Evolutionary conservation across 257 asterid species (phyloP), one percentile per base, ranked within the genome.

Genomic region (Jacaranda copaia): DNA sequence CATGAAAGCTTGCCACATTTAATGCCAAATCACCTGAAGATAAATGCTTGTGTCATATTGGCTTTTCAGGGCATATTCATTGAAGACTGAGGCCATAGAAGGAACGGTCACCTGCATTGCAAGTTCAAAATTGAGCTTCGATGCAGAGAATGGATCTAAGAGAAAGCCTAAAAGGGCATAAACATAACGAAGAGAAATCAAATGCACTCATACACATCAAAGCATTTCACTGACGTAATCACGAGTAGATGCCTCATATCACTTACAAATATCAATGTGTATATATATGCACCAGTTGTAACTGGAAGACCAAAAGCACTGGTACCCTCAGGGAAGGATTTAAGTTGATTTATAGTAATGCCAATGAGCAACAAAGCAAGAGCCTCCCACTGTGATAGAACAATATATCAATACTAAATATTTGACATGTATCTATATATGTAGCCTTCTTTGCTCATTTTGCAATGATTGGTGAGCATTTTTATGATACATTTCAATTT

Each of bases 341-440:
- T 93, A 76, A 96, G 93, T 81, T 96, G 99, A 82, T 96, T 96
- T 78, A 96, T 90, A 39, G 91, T 89, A 68, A 96, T 93, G 64
- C 99, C 99, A 75, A 96, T 96, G 74, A 96, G 97, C 95, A 96
- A 79, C 84, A 96, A 82, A 8, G 97, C 98, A 69, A 96, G 99
- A 83, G 99, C 99, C 83, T 96, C 99, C 98, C 99, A 93, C 98
- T 96, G 88, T 45, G 14, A 78, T 39, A 40, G 5, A 77, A 78
- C 60, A 72, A 61, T 56, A 63, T 39, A 72, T 68, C 36, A 76
- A 52, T 53, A 62, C 52, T 8, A 79, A 77, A 61, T 66, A 75
- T 75, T 57, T 32, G 25, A 42, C 63, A 73, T 12, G 77, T 38
- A n/a, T 53, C 39, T 42, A 70, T 39, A 75, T n/a, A 80, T 69